phyloP scores from a whole-genome alignment of 768 basidiomycete species.

The Amanita polypyramis region DNA sequence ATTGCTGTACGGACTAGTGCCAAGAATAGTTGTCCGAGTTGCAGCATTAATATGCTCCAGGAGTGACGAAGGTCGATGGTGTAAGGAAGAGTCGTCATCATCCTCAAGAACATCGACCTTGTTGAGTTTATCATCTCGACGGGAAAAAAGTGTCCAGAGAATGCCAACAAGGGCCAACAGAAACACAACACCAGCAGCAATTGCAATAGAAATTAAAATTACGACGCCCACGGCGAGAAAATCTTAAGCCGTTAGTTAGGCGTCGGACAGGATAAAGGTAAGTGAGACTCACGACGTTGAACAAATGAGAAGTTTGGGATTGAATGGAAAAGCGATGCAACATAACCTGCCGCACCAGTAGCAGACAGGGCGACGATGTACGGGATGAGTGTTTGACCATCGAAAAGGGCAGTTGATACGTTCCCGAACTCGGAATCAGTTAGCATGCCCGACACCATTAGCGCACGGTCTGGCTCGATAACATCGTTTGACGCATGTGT shows the following conservation, averaged over 20 bases:
- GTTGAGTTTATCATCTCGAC: conserved; percentile 61
- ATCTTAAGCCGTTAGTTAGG: conserved; percentile 29
- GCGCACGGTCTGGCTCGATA: conserved; percentile 77
- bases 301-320: conserved; percentile 66
- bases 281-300: conserved; percentile 37
- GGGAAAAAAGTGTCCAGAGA: conserved; percentile 79
- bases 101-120: conserved; percentile 57
- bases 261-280: conserved; percentile 10
- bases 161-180: conserved; percentile 77
- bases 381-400: conserved; percentile 74
- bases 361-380: conserved; percentile 63
- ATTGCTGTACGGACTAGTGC: conserved; percentile 30
- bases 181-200: conserved; percentile 90
- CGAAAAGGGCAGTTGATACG: conserved; percentile 79
- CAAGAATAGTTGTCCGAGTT: conserved; percentile 74
- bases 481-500: conserved; percentile 61
- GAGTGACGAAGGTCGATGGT: conserved; percentile 77
- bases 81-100: conserved; percentile 66
- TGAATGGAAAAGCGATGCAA: conserved; percentile 79
- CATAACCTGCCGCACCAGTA: conserved; percentile 56
- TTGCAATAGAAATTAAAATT: conserved; percentile 95
- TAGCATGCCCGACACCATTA: conserved; percentile 79
- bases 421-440: conserved; percentile 62
- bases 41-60: conserved; percentile 89
- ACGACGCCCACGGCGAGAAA: conserved; percentile 89